Conservation (phyloP, 148 eudicot species). For the Linanthus parryae region DNA sequence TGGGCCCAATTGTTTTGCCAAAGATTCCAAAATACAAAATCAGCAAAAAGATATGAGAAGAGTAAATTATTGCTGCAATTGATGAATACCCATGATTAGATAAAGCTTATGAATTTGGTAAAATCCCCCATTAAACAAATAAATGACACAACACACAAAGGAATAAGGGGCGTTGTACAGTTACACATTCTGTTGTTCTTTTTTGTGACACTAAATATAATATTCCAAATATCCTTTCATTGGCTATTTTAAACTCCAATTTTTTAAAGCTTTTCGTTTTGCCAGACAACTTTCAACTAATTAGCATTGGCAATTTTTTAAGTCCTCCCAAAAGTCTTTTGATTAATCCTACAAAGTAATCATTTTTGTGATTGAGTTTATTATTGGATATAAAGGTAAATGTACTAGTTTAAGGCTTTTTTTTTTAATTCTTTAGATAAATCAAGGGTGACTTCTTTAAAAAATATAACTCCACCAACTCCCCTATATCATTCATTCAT, state of each 20-base stretch:
- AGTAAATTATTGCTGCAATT: constrained; percentile 29
- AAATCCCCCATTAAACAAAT: constrained; percentile 4
- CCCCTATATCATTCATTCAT: constrained; percentile 15
- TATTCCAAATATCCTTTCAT: constrained; percentile 1
- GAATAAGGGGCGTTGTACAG: not conserved
- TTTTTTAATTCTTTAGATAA: constrained; percentile 4
- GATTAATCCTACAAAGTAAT: constrained; percentile 14
- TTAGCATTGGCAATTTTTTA: constrained; percentile 13
- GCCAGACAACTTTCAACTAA: constrained; percentile 18
- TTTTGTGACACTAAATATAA: constrained; percentile 17
- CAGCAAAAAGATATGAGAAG: constrained; percentile 29
- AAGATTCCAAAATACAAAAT: constrained; percentile 37
- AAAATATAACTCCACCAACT: constrained; percentile 24
- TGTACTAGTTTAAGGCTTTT: too few species aligned
- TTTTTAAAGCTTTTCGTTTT: constrained; percentile 20
- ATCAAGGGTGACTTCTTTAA: constrained; percentile 7
- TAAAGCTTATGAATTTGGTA: constrained; percentile 13
- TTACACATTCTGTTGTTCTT: constrained; percentile 16
- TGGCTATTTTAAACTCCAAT: constrained; percentile 16
- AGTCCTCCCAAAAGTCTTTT: constrained; percentile 7
- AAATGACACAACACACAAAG: not conserved
- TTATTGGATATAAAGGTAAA: constrained; percentile 3
- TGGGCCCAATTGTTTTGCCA: too few species aligned
- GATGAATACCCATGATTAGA: constrained; percentile 42
- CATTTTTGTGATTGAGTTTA: not conserved